Conservation (phyloP, 2,329 filamentous ascomycete genomes). For the Lecanosticta acicola region DNA sequence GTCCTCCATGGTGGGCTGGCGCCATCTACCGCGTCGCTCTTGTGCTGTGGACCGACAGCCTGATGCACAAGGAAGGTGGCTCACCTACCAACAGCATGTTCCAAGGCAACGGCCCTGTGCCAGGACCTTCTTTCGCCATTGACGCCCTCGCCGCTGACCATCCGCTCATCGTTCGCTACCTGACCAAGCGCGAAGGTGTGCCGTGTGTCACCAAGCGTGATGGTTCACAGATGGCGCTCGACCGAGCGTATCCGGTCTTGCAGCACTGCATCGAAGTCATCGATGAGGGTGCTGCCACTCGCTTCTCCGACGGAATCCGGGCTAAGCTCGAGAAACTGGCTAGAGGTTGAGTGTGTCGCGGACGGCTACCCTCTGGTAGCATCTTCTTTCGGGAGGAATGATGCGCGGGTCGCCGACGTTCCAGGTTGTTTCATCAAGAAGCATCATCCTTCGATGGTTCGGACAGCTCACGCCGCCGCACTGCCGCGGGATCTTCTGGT, state of each 20-base stretch:
- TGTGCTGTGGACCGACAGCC: conserved; percentile 58
- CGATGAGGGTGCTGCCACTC: conserved; percentile 48
- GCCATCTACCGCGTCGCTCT: conserved; percentile 63
- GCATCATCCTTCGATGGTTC: no score
- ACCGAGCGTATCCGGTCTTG: conserved; percentile 46
- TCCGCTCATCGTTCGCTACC: conserved; percentile 46
- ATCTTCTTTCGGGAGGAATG: no score
- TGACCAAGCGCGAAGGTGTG: conserved; percentile 49
- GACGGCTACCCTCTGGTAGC: neutral
- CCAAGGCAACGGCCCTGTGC: conserved; percentile 22
- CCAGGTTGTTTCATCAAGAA: no score
- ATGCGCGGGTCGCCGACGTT: no score
- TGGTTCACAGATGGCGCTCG: conserved; percentile 43
- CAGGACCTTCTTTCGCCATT: conserved; percentile 44
- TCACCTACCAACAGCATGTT: conserved; percentile 35
- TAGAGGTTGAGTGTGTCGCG: conserved; percentile 18
- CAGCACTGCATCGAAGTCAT: conserved; percentile 50
- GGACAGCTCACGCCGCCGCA: no score
- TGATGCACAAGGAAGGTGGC: conserved; percentile 46
- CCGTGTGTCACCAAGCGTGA: conserved; percentile 49
- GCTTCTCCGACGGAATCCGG: conserved; percentile 51
- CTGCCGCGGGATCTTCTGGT: no score
- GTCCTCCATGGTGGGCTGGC: conserved; percentile 66
- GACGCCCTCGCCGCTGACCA: conserved; percentile 49
- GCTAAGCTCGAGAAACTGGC: conserved; percentile 48